phyloP scores from a whole-genome alignment of 2,329 filamentous ascomycete species.

The Trichoderma sp. region DNA sequence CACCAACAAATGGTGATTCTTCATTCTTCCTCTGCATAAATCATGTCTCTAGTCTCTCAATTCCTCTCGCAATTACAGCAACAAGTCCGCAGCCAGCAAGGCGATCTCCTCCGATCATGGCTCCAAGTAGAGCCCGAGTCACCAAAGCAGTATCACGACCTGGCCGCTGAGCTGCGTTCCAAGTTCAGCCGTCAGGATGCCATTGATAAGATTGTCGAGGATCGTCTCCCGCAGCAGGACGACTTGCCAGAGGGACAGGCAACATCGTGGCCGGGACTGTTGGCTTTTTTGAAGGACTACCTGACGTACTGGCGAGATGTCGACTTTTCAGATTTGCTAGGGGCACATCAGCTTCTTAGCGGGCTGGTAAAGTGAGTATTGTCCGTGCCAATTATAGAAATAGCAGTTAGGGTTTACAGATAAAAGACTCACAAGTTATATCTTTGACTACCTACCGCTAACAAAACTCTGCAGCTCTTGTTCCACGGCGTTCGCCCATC shows the following conservation, averaged over 20 bases:
- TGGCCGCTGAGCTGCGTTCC: constrained; percentile 68
- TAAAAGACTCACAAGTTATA: background rate
- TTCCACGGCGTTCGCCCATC: constrained; percentile 78
- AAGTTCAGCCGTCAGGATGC: constrained; percentile 55
- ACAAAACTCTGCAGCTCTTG: constrained; percentile 65
- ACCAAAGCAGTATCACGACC: constrained; percentile 66
- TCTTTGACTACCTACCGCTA: background rate
- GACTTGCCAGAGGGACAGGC: constrained; percentile 66
- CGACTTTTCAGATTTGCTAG: constrained; percentile 72
- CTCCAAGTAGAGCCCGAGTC: constrained; percentile 76
- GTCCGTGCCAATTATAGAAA: background rate
- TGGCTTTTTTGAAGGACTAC: constrained; percentile 80
- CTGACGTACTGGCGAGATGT: constrained; percentile 81
- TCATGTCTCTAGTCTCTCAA: constrained; percentile 66
- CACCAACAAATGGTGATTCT: background rate
- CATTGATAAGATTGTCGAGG: constrained; percentile 66
- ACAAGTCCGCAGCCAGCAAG: constrained; percentile 64
- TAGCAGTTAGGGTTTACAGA: no score
- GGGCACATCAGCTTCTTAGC: constrained; percentile 75
- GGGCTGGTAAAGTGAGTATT: constrained; percentile 70
- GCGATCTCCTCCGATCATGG: constrained; percentile 67
- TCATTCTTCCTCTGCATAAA: background rate
- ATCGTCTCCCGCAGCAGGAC: constrained; percentile 66
- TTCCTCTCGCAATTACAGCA: constrained; percentile 68
- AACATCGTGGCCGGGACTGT: constrained; percentile 74